Conservation (phyloP, 805 yeast genomes). For the Kazachstania psychrophila region DNA sequence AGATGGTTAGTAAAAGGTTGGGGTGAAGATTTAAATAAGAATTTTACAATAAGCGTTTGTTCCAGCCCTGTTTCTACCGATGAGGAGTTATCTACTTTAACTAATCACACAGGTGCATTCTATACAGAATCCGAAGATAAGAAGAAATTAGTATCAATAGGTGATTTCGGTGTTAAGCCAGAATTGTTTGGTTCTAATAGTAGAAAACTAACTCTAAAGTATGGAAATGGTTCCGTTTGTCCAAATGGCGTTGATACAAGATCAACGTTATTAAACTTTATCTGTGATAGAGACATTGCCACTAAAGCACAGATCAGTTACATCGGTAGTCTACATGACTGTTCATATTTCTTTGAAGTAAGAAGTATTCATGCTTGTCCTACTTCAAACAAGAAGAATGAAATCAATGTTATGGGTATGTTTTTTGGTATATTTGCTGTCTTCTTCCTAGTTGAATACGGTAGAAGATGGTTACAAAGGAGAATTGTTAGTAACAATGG, state of each 20-base stretch:
- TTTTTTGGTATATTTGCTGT: slow-evolving; percentile 43
- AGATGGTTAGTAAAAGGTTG: slow-evolving; percentile 61
- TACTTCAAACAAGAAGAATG: slow-evolving; percentile 57
- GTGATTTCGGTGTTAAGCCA: slow-evolving; percentile 53
- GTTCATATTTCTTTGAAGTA: slow-evolving; percentile 78
- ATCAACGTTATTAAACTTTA: slow-evolving; percentile 59
- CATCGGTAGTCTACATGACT: slow-evolving; percentile 64
- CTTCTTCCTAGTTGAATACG: slow-evolving; percentile 33
- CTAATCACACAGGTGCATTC: slow-evolving; percentile 41
- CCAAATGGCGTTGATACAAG: slow-evolving; percentile 45
- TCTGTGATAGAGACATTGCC: slow-evolving; percentile 69
- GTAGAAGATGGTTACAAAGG: slow-evolving; percentile 28
- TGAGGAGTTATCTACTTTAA: slow-evolving; percentile 19
- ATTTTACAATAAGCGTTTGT: slow-evolving; percentile 70
- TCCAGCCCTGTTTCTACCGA: slow-evolving; percentile 39
- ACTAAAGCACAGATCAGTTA: slow-evolving; percentile 56
- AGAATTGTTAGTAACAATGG: slow-evolving; percentile 5
- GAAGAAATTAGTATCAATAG: slow-evolving; percentile 39
- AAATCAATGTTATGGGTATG: slow-evolving; percentile 56
- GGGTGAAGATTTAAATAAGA: slow-evolving; percentile 53
- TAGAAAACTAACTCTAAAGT: slow-evolving; percentile 57
- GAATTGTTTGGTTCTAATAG: slow-evolving; percentile 39
- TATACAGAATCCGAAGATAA: slow-evolving; percentile 34
- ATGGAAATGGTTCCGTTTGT: slow-evolving; percentile 60
- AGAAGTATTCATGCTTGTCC: slow-evolving; percentile 83